Base-by-base conservation (phyloP, 345 rosid genomes). In the Erysimum cheiranthoides region DNA sequence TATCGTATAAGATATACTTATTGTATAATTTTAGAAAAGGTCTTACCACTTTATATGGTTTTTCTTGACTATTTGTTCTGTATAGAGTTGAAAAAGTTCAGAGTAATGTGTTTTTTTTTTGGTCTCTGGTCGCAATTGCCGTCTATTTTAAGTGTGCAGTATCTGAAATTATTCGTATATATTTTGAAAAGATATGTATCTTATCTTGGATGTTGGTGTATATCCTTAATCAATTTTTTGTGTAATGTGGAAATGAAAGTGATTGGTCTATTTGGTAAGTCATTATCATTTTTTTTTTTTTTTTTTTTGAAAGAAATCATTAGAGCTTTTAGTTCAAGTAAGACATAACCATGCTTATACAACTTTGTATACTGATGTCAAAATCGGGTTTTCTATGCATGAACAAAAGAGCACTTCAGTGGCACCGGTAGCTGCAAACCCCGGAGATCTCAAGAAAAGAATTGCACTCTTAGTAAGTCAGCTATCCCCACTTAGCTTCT, bases 381-480 rank as follows among this genome's bases (percentile, higher is more conserved):
- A 43, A 43, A 4, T 47, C 25, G 8, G 11, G 8, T 39, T 79
- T 61, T 63, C 1, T 30, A 31, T 10, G 21, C 49, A 60, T 64
- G 68, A 51, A 74, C 74, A 60, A 39, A 49, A 75, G 74, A 31
- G 6, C n/a, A 25, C 46, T 30, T 10, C 68, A 50, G 13, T 60
- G 73, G 77, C 64, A 47, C 5, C 62, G 9, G 63, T 31, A 52
- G 58, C 63, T 31, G 68, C 64, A 57, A 40, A 17, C 16, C 10
- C 18, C 4, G 32, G 39, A 31, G 78, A 66, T 45, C 60, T 72
- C 65, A 73, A 66, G 78, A 73, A 61, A n/a, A 73, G 8, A 16
- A 12, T 40, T 10, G 52, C 61, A 67, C 58, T 51, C 63, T 78
- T 73, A 10, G 81, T 78, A 78, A 73, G 81, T 73, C 35, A 67